Base-by-base conservation (phyloP, 1,139 yeast species). In the Lodderomyces orthopsilosis region DNA sequence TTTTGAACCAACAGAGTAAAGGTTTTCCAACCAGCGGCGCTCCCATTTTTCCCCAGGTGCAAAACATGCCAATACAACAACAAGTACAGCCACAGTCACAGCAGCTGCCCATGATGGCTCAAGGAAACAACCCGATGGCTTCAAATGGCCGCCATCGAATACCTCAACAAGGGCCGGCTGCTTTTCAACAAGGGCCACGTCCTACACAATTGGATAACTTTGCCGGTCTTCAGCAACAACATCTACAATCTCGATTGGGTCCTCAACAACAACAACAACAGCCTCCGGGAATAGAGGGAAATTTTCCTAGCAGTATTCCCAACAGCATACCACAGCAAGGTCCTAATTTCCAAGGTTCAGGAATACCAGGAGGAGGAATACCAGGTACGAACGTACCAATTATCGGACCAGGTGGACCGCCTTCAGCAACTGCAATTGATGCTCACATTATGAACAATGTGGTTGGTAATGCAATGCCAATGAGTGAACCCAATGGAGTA, bases 161-260 rank as follows among this genome's bases (percentile, higher is more conserved):
- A 34, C n/a, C 32, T 9, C 44, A 41, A 23, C 32, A 32, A 18
- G 30, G 35, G 8, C 36, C 18, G 2, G 22, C 24, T 10, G 35
- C 41, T 19, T 38, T 28, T 24, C 32, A 15, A 19, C 33, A 30
- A 38, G 35, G 17, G 4, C 17, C 32, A 27, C 32, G 9, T 9
- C 32, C 32, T 5, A 13, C 32, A 27, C 6, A 24, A 24, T 10
- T 12, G 4, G 9, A 24, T 24, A 24, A 24, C n/a, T 24, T 24
- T 24, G 4, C 27, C 5, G 9, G n/a, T 24, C n/a, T 17, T 13
- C 32, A 27, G 17, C 68, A 63, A 44, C 66, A 60, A 33, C 68
- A 60, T 43, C 57, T 58, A 37, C 60, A 45, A 39, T 65, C 54
- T 44, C 75, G 54, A 55, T 52, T 57, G 34, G 34, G 34, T 13